Percentiles rank a stretch among this genome's conserved stretches.
Evolutionary conservation across 169 alveolate species (phyloP).

Genomic region (Theileria sp.): DNA sequence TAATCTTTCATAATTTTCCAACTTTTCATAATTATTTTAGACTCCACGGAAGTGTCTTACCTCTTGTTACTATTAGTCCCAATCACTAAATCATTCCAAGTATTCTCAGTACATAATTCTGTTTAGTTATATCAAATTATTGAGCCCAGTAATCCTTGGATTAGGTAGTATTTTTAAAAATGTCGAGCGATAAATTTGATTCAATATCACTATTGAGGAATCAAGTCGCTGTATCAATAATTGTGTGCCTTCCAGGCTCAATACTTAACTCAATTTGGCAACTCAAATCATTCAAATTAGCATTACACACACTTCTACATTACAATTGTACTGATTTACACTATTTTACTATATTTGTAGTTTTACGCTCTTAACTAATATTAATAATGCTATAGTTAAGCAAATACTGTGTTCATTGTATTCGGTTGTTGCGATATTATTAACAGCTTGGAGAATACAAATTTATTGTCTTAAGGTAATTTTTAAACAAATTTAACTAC

Average conservation of each 20-base stretch:
- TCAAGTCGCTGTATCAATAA: slow-evolving; percentile 42
- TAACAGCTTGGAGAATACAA: slow-evolving; percentile 65
- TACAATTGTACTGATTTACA: neutral
- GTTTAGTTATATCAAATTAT: too few relatives aligned
- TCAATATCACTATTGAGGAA: slow-evolving; percentile 39
- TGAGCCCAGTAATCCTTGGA: neutral
- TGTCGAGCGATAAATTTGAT: slow-evolving; percentile 58
- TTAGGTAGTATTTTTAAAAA: slow-evolving; percentile 36
- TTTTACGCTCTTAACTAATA: neutral
- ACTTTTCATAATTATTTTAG: slow-evolving; percentile 10
- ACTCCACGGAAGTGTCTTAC: slow-evolving; percentile 1
- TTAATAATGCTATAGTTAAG: slow-evolving; percentile 7
- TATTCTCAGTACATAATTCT: neutral
- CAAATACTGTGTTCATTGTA: slow-evolving; percentile 43
- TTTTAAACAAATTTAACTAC: neutral
- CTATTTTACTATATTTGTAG: neutral
- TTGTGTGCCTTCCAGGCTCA: slow-evolving; percentile 58
- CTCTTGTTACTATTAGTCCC: slow-evolving; percentile 10
- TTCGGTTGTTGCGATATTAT: slow-evolving; percentile 58
- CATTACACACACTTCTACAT: neutral
- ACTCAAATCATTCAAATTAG: neutral
- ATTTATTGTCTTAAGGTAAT: slow-evolving; percentile 28
- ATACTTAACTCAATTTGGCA: slow-evolving; percentile 10
- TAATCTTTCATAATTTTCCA: slow-evolving; percentile 4
- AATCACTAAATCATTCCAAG: slow-evolving; percentile 28